Base-by-base conservation (phyloP, 108 stramenopile genomes). In the Tribonema minus region DNA sequence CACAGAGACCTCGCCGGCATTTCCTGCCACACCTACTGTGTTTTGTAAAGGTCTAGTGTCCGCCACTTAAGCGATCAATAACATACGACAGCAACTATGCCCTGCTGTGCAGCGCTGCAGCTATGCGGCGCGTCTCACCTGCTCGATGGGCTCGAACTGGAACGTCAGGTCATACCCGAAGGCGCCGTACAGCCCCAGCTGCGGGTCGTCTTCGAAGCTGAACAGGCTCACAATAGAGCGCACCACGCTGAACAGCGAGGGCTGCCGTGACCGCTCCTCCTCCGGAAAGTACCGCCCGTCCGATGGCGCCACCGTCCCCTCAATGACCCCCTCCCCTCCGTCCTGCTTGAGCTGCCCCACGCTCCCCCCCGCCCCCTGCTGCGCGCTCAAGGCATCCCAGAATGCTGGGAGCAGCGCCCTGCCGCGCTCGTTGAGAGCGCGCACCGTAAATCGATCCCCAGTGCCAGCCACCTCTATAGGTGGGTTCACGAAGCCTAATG, bases 161-260 rank as follows among this genome's bases (percentile, higher is more conserved):
- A 96, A 97, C 4, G 95, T 96, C 33, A 97, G 84, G 77, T 97
- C 96, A 72, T 97, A 97, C 59, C 96, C 96, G 83, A 97, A 93
- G 60, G 94, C 93, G 58, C 96, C 96, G 70, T 95, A 95, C 32
- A 97, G 83, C 34, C 96, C 96, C 32, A 97, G 85, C 71, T 97
- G 96, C 6, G 92, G 85, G 77, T 95, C 94, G 34, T 90, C 93
- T 62, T 89, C 87, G 72, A 92, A 92, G 59, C 84, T 76, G 72
- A 95, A 94, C 68, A 93, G 70, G 63, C 92, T 92, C 1, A 93
- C 89, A 35, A 93, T 75, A 3, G 91, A 79, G 60, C 96, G 93
- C 34, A 95, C 93, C 9, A 96, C 91, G 37, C 92, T 92, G 81
- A 94, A 93, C 3, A 94, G 86, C 3, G 93, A 94, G 7, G 93